phyloP scores from a whole-genome alignment of 2,329 filamentous ascomycete species.

The Cryphonectria nitschkei region DNA sequence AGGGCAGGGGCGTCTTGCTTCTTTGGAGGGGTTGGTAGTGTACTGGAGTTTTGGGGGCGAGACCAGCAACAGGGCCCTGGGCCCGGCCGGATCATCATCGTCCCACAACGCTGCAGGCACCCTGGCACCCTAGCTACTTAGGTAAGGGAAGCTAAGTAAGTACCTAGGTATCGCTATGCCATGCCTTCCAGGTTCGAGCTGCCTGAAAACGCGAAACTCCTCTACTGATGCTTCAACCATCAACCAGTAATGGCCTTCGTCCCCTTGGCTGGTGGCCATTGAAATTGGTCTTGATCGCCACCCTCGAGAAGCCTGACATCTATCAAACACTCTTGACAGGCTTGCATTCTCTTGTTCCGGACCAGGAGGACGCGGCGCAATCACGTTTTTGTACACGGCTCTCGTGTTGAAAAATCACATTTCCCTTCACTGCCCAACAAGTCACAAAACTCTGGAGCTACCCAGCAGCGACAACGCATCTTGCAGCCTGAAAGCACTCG shows the following conservation, averaged over 20 bases:
- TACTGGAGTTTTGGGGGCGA: neutral
- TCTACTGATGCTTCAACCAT: slow-evolving; percentile 1
- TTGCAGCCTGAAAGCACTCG: slow-evolving; percentile 11
- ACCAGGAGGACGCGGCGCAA: neutral
- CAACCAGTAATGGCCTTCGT: neutral
- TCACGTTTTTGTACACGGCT: neutral
- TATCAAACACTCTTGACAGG: slow-evolving; percentile 4
- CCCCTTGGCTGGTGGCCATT: neutral
- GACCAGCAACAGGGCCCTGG: neutral
- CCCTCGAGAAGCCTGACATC: slow-evolving; percentile 3
- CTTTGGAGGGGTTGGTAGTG: too few species aligned
- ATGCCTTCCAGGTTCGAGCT: neutral
- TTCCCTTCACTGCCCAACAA: neutral
- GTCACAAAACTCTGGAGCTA: neutral
- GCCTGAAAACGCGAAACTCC: neutral
- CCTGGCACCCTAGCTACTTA: neutral
- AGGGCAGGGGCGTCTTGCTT: too few species aligned
- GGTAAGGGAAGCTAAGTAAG: neutral
- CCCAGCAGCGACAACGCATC: slow-evolving; percentile 11
- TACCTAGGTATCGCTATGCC: neutral
- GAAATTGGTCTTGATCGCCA: neutral
- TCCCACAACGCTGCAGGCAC: neutral
- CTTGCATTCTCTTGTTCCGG: neutral
- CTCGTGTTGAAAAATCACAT: neutral
- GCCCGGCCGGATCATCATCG: neutral